phyloP scores from a whole-genome alignment of 345 rosid species.

The Gossypium ekmanianum region DNA sequence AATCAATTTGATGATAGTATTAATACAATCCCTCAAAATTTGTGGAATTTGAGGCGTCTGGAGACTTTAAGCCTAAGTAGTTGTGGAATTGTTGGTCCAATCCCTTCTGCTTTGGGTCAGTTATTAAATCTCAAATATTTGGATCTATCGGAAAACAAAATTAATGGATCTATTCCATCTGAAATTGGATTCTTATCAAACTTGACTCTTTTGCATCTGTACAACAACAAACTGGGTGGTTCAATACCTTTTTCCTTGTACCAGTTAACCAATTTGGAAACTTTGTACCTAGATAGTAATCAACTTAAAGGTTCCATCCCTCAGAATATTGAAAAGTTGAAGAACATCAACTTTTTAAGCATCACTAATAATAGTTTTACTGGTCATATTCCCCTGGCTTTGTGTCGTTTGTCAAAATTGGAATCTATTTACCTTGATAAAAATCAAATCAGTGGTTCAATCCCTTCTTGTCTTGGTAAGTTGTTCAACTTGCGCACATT shows the following conservation, averaged over 20 bases:
- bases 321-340: background rate
- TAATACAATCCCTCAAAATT: no score
- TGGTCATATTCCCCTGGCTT: background rate
- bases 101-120: background rate
- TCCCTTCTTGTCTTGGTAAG: no score
- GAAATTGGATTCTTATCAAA: background rate
- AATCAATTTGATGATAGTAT: background rate
- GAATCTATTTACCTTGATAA: fast-evolving
- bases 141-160: fast-evolving
- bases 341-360: background rate
- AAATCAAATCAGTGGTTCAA: background rate
- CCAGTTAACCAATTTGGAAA: background rate
- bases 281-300: background rate
- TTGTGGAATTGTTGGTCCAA: background rate
- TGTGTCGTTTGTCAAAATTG: background rate
- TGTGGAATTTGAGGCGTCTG: background rate
- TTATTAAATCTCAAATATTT: background rate
- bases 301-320: background rate
- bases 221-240: background rate
- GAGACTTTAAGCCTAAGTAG: background rate
- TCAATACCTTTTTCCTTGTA: background rate
- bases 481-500: fast-evolving
- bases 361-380: background rate
- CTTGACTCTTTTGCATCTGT: no score
- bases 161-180: no score